Evolutionary conservation across 2,329 filamentous ascomycete genomes (phyloP).

Genomic region (Exutisphaerella laricina): DNA sequence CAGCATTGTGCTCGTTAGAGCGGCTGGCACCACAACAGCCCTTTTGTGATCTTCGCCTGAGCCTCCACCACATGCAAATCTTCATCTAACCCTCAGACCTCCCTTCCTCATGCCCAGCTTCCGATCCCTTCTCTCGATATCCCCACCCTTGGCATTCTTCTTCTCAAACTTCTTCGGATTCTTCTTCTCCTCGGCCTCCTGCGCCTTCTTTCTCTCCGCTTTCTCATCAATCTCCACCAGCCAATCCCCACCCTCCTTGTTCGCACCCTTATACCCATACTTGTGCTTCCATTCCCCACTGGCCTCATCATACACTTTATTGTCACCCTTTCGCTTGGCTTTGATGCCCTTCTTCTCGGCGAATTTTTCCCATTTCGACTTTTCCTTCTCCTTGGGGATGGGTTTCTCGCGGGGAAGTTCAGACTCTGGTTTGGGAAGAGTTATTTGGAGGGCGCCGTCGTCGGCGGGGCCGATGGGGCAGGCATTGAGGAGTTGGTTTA

Average conservation of each 20-base stretch:
- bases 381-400: slow-evolving; percentile 70
- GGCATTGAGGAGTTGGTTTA: slow-evolving; percentile 90
- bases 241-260: slow-evolving; percentile 66
- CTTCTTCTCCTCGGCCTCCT: slow-evolving; percentile 49
- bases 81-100: too few species aligned
- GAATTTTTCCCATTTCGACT: slow-evolving; percentile 94
- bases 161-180: slow-evolving; percentile 50
- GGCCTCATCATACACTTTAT: slow-evolving; percentile 78
- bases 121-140: slow-evolving; percentile 17
- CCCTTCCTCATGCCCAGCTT: slow-evolving; percentile 20
- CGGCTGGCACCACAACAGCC: too few species aligned
- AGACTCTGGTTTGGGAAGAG: slow-evolving; percentile 65
- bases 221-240: slow-evolving; percentile 79
- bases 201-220: slow-evolving; percentile 55
- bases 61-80: too few species aligned
- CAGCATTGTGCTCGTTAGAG: too few species aligned
- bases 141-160: slow-evolving; percentile 36
- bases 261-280: slow-evolving; percentile 89
- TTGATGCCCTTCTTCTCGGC: slow-evolving; percentile 96
- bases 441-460: slow-evolving; percentile 63
- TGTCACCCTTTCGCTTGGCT: slow-evolving; percentile 74
- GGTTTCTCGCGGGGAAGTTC: slow-evolving; percentile 86
- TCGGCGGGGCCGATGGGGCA: slow-evolving; percentile 68
- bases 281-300: slow-evolving; percentile 85
- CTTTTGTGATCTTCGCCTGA: too few species aligned